Evolutionary conservation across 2,329 filamentous ascomycete species (phyloP), one percentile per base, ranked within the genome.

Genomic region (Exophiala viscosa): DNA sequence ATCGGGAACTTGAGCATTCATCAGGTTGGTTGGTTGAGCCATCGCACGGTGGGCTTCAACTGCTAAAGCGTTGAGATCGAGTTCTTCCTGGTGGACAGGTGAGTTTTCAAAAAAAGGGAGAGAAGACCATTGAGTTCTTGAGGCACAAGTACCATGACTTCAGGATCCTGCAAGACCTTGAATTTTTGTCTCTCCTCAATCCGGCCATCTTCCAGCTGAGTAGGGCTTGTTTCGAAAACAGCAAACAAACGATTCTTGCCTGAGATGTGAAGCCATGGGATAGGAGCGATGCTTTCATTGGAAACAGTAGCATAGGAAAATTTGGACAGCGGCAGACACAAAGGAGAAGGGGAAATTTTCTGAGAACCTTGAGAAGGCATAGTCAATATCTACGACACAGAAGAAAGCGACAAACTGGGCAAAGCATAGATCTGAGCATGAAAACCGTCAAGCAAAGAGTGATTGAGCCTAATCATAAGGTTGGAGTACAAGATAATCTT

Each of bases 311-410:
- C 69, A 58, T 73, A 69, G 15, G 73, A 76, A 60, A 74, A 76
- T 51, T 75, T 76, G n/a, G 65, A 38, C 49, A 67, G 59, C 3
- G 64, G 55, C 59, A 64, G 48, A 62, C 68, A 60, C 57, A 77
- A 76, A 71, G 74, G 73, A 60, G 74, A 75, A 9, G 32, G 50
- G 49, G 68, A 62, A 46, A 68, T 67, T 57, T 69, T 69, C 57
- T 76, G 76, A 52, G 65, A 70, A 55, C 74, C 72, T 52, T 70
- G 77, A 61, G 76, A 79, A 58, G 70, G 66, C 62, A 73, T 72
- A 5, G 45, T 45, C 8, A 15, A 17, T 36, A 3, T 23, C 42
- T 40, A 20, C 33, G 10, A 20, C 28, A 14, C 11, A 15, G 43
- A 41, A 35, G 18, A 48, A 20, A 43, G 28, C 34, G 34, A 41